A percentile compares a stretch with the other conserved stretches of the same genome.
phyloP scores from a whole-genome alignment of 2,329 filamentous ascomycete species.

The Periconia sp. region DNA sequence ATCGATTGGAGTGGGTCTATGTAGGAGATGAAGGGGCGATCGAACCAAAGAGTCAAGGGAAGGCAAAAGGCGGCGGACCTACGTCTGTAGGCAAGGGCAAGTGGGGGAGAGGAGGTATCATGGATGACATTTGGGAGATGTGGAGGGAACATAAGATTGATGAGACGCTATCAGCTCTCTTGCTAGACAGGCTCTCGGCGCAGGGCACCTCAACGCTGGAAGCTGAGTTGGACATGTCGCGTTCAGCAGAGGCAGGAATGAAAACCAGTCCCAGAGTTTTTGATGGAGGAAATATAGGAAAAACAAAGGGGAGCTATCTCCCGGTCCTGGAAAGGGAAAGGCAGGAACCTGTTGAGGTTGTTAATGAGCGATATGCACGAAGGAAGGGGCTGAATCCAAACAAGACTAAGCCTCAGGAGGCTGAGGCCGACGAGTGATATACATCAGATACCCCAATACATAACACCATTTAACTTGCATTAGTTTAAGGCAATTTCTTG shows the following conservation, averaged over 20 bases:
- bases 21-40: slow-evolving; percentile 67
- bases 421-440: slow-evolving; percentile 39
- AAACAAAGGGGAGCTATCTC: slow-evolving; percentile 63
- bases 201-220: slow-evolving; percentile 43
- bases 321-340: slow-evolving; percentile 62
- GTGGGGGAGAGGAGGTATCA: slow-evolving; percentile 42
- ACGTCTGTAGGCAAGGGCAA: slow-evolving; percentile 33
- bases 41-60: slow-evolving; percentile 51
- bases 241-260: slow-evolving; percentile 23
- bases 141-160: slow-evolving; percentile 91
- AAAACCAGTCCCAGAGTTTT: slow-evolving; percentile 59
- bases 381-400: slow-evolving; percentile 53
- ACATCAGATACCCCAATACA: slow-evolving; percentile 1
- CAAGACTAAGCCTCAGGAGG: slow-evolving; percentile 18
- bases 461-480: too few species aligned
- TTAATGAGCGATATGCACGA: slow-evolving; percentile 65
- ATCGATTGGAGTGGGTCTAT: slow-evolving; percentile 79
- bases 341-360: slow-evolving; percentile 65
- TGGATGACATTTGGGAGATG: slow-evolving; percentile 72
- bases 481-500: too few species aligned
- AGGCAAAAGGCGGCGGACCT: slow-evolving; percentile 17
- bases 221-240: slow-evolving; percentile 9
- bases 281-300: slow-evolving; percentile 61
- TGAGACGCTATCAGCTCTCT: slow-evolving; percentile 77
- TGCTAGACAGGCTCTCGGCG: slow-evolving; percentile 68